Evolutionary conservation across 495 filamentous ascomycete genomes (phyloP).

Genomic region (Rhypophila decipiens): DNA sequence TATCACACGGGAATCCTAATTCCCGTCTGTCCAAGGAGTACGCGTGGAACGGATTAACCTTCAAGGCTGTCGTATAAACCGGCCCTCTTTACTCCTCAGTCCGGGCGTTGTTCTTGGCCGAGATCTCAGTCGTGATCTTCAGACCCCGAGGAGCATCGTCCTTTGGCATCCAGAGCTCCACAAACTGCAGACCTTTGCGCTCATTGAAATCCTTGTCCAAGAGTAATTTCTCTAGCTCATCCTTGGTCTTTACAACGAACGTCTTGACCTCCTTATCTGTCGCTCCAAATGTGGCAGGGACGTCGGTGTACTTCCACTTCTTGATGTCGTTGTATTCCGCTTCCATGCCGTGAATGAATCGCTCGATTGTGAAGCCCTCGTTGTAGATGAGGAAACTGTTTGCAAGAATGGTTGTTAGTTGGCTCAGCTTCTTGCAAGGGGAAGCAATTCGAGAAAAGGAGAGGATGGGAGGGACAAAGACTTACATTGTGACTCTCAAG

Average conservation of each 20-base stretch:
- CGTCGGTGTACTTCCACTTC: conserved; percentile 62
- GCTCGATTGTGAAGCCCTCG: conserved; percentile 71
- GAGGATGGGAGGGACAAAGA: conserved; percentile 13
- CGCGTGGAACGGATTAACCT: too few relatives aligned
- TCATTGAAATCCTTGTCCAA: conserved; percentile 57
- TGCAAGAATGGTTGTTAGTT: neutral
- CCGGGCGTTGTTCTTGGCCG: conserved; percentile 51
- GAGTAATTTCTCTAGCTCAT: conserved; percentile 63
- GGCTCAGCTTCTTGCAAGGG: neutral
- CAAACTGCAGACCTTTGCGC: conserved; percentile 52
- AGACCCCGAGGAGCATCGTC: conserved; percentile 71
- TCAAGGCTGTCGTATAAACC: too few relatives aligned
- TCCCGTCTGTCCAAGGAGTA: too few relatives aligned
- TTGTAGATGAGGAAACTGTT: conserved; percentile 68
- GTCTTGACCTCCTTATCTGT: conserved; percentile 49
- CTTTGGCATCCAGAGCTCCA: conserved; percentile 81
- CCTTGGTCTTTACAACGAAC: conserved; percentile 64
- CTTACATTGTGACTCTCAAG: conserved; percentile 73
- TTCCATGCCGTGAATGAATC: conserved; percentile 70
- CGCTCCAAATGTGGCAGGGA: conserved; percentile 65
- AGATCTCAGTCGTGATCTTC: conserved; percentile 63
- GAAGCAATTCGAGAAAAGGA: neutral
- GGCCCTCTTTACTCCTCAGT: too few relatives aligned
- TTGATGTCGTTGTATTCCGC: conserved; percentile 74
- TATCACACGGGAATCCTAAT: too few relatives aligned